Percentiles rank a stretch among this genome's conserved stretches.
These are phyloP conservation scores for Serendipita vermifera DNA, from an alignment of 768 basidiomycete genomes.

Conservation along the genomic window DNA sequence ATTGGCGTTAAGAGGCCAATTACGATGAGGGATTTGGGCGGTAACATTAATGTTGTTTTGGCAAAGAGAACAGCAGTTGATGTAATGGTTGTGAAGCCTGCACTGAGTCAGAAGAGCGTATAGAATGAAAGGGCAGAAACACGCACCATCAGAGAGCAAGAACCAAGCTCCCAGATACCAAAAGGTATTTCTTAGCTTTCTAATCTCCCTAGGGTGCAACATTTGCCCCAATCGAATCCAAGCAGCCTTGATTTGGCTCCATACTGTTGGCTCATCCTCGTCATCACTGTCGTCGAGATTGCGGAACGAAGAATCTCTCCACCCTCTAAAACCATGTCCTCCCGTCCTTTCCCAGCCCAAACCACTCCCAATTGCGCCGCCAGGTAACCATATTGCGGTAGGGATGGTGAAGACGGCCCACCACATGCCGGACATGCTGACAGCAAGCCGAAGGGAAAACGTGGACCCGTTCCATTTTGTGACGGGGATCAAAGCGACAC, in stretches of 20 bases:
- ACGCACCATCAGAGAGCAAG: conserved; percentile 75
- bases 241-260: conserved; percentile 44
- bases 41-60: conserved; percentile 77
- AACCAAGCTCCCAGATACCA: conserved; percentile 89
- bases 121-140: too few species aligned
- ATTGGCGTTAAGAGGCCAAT: conserved; percentile 67
- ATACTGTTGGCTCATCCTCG: conserved; percentile 31
- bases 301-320: too few species aligned
- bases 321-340: conserved; percentile 3
- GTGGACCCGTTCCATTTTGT: conserved; percentile 60
- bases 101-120: neutral
- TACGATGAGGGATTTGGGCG: conserved; percentile 59
- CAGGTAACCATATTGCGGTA: conserved; percentile 61
- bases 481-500: conserved; percentile 70
- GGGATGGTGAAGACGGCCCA: conserved; percentile 78
- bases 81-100: conserved; percentile 85
- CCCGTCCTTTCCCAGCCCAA: conserved; percentile 13
- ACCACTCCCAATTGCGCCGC: conserved; percentile 17
- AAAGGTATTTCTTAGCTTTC: conserved; percentile 70
- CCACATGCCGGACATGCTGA: conserved; percentile 75
- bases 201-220: conserved; percentile 60
- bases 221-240: conserved; percentile 69
- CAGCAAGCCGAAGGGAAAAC: conserved; percentile 64
- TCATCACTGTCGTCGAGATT: too few species aligned
- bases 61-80: conserved; percentile 86